Conservation (phyloP, 2,329 filamentous ascomycete species). For the Aspergillus sp. region DNA sequence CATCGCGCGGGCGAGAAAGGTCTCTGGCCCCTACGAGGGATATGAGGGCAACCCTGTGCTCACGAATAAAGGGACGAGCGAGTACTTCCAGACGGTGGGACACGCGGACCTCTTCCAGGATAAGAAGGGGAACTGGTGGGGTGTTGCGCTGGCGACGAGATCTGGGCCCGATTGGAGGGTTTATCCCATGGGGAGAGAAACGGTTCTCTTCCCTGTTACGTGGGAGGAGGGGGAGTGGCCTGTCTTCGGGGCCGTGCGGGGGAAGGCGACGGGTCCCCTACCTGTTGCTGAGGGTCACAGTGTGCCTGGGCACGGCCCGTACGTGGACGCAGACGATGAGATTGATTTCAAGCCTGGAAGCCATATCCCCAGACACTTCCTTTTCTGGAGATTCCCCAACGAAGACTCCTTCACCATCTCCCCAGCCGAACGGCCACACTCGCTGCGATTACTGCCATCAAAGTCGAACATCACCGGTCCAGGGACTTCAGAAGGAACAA, state of each 20-base stretch:
- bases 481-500: slow-evolving; percentile 36
- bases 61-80: slow-evolving; percentile 42
- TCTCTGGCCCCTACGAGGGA: slow-evolving; percentile 46
- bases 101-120: slow-evolving; percentile 64
- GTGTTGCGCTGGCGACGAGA: slow-evolving; percentile 52
- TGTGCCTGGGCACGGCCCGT: slow-evolving; percentile 20
- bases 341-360: slow-evolving; percentile 53
- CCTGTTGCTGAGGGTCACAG: not conserved
- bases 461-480: slow-evolving; percentile 55
- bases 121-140: slow-evolving; percentile 57
- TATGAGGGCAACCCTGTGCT: slow-evolving; percentile 49
- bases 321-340: slow-evolving; percentile 49
- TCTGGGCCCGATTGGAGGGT: slow-evolving; percentile 37
- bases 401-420: slow-evolving; percentile 53
- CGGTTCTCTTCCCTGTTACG: slow-evolving; percentile 53
- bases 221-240: slow-evolving; percentile 59
- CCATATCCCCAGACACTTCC: slow-evolving; percentile 58
- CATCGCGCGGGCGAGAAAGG: slow-evolving; percentile 34
- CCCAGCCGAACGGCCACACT: slow-evolving; percentile 46
- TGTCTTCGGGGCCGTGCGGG: slow-evolving; percentile 19
- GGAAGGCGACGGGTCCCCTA: slow-evolving; percentile 16
- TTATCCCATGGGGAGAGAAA: slow-evolving; percentile 62
- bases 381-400: slow-evolving; percentile 59
- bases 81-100: slow-evolving; percentile 58
- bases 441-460: slow-evolving; percentile 55